These are phyloP conservation scores for Hypoxylon perforatum DNA, from an alignment of 495 filamentous ascomycete genomes.

Conservation along the genomic window DNA sequence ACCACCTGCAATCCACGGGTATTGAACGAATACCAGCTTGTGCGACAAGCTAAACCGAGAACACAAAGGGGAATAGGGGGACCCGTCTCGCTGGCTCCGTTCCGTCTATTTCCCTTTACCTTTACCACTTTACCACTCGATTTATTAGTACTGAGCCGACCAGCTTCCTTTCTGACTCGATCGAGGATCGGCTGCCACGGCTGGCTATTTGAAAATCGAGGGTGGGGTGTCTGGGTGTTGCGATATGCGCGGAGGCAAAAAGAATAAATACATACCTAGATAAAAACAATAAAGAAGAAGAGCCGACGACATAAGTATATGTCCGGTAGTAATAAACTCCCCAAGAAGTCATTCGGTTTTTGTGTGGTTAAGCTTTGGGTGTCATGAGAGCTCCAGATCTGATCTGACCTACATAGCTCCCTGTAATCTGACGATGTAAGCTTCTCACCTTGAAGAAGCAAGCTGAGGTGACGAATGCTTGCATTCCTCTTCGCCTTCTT, in stretches of 20 bases:
- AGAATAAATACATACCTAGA: slow-evolving; percentile 16
- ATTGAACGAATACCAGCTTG: slow-evolving; percentile 16
- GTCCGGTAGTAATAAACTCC: slow-evolving; percentile 28
- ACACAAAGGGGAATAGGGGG: slow-evolving; percentile 34
- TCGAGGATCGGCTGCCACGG: slow-evolving; percentile 41
- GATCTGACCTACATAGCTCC: slow-evolving; percentile 13
- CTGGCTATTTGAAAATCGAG: slow-evolving; percentile 34
- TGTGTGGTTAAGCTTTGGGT: slow-evolving; percentile 21
- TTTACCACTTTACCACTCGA: too few relatives aligned
- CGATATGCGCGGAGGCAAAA: slow-evolving; percentile 22
- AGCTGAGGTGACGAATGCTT: slow-evolving; percentile 14
- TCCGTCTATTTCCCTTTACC: slow-evolving; percentile 29
- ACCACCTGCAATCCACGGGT: too few relatives aligned
- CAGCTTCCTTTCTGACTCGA: slow-evolving; percentile 50
- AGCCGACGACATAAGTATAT: slow-evolving; percentile 22
- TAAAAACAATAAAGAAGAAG: slow-evolving; percentile 26
- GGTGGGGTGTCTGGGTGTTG: slow-evolving; percentile 23
- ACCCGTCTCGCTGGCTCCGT: slow-evolving; percentile 35
- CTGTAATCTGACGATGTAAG: slow-evolving; percentile 35
- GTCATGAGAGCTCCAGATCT: slow-evolving; percentile 33
- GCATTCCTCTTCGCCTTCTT: slow-evolving; percentile 12
- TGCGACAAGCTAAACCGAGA: slow-evolving; percentile 29
- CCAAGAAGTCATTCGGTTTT: too few relatives aligned
- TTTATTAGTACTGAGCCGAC: slow-evolving; percentile 12
- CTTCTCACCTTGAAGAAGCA: slow-evolving; percentile 29